Evolutionary conservation across 176 grass and related monocot species (phyloP), one percentile per base, ranked within the genome.

Genomic region (Cenchrus americanus): DNA sequence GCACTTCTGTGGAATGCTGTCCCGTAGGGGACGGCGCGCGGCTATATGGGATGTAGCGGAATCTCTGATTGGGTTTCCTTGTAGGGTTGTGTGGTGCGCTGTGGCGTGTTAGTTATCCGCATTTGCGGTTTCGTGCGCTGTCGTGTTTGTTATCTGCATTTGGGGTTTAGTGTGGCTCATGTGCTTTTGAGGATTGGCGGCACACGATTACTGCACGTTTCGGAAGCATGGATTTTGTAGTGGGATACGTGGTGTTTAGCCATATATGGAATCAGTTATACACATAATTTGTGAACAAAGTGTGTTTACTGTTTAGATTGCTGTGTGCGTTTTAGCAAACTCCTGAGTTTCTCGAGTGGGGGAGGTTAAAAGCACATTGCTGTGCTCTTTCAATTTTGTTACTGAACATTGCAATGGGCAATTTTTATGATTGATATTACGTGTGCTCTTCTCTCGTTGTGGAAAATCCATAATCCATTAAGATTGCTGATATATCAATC

Each of bases 91-190:
- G 34, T 37, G 34, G 34, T 51, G 2, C 2, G 21, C 50, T 1
- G 13, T 67, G 30, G 41, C n/a, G 42, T 78, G 62, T 66, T n/a
- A 32, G 66, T 50, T 37, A 37, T 50, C 49, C 47, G 59, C 75
- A 73, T 86, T 42, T 65, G 80, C 24, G 75, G 75, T 83, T 75
- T 75, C 67, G 13, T 23, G 52, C 34, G 61, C 34, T 37, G 34
- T 37, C 4, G 34, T 37, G 34, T 37, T 37, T 37, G 66, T 41
- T 37, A 37, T 50, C 49, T 37, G 59, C 75, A 73, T 86, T 42
- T 65, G 80, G 37, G 75, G 75, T 83, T 75, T 75, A 79, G 9
- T 23, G 52, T 46, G 61, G 8, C 68, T 83, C 52, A 14, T 53
- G 18, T 54, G 73, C 54, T 73, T 17, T 24, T 18, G 2, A 41